Conservation (phyloP, 169 alveolate genomes). For the Plasmodium ovale region DNA sequence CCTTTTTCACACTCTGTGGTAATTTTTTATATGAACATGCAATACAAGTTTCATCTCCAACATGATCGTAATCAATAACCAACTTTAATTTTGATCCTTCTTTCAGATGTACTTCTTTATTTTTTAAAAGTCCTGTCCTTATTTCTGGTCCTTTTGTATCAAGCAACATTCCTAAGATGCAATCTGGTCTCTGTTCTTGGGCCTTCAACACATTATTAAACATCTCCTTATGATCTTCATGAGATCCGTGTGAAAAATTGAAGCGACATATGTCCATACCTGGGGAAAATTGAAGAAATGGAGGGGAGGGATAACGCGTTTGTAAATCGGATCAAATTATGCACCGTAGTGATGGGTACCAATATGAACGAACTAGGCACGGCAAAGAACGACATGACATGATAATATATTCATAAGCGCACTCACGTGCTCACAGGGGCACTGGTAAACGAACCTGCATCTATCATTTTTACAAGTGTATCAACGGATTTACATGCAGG, state of each 20-base stretch:
- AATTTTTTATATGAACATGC: slow-evolving; percentile 95
- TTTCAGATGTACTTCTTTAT: slow-evolving; percentile 89
- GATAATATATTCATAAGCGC: neutral
- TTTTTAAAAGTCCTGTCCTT: slow-evolving; percentile 96
- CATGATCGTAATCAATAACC: slow-evolving; percentile 94
- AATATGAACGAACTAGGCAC: too few relatives aligned
- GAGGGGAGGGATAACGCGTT: neutral
- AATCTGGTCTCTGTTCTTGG: slow-evolving; percentile 93
- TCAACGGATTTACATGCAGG: slow-evolving; percentile 96
- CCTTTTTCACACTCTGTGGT: slow-evolving; percentile 95
- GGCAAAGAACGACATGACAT: too few relatives aligned
- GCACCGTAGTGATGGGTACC: neutral
- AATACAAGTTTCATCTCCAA: slow-evolving; percentile 93
- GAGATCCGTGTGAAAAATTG: slow-evolving; percentile 99
- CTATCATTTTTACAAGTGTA: slow-evolving; percentile 91
- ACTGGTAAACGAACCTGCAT: slow-evolving; percentile 84
- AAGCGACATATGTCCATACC: slow-evolving; percentile 99
- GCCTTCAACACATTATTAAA: slow-evolving; percentile 93
- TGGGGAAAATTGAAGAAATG: slow-evolving; percentile 36
- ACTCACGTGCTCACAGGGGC: neutral
- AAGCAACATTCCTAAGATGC: slow-evolving; percentile 94
- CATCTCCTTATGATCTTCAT: slow-evolving; percentile 93
- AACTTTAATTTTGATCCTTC: slow-evolving; percentile 95
- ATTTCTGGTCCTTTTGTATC: slow-evolving; percentile 99
- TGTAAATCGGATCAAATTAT: neutral